Evolutionary conservation across 257 asterid genomes (phyloP), one percentile per base, ranked within the genome.

Genomic region (Capsicum rhomboideum): DNA sequence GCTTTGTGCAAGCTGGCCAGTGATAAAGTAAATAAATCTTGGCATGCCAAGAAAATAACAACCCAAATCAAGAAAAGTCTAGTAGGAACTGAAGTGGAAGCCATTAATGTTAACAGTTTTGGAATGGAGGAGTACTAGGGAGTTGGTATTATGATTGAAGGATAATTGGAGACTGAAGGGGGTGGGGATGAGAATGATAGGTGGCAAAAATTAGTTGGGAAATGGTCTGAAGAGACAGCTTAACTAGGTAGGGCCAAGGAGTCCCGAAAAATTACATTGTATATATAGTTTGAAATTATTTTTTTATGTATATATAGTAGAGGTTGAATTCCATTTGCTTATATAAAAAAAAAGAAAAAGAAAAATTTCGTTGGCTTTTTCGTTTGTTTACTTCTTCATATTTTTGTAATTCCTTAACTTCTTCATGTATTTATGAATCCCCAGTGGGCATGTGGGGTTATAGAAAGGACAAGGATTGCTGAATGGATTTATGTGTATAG

Each of bases 381-480:
- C 31, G 10, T 11, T 1, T 0, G n/a, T 10, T 21, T 49, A 12
- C 1, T 59, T 10, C 2, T 4, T 10, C 3, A 0, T 61, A 6
- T 1, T 61, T 61, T 23, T 59, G 0, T n/a, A n/a, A n/a, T n/a
- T n/a, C n/a, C n/a, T n/a, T n/a, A n/a, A n/a, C 40, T 34, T 34
- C 4, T 34, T 34, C 40, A 34, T 34, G n/a, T n/a, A 34, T 34
- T 34, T 34, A 2, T 34, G 6, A 34, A 34, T 34, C 40, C 0
- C 40, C n/a, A n/a, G n/a, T n/a, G n/a, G 21, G 20, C 69, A 26
- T 90, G 87, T 90, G 84, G 77, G 42, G 53, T 74, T n/a, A 69
- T 87, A 82, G 83, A 90, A 89, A 85, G 75, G 94, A 92, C 97
- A 92, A 92, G 88, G 82, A 86, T 84, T 87, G 92, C 75, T 84